Evolutionary conservation across 2,329 filamentous ascomycete genomes (phyloP), one percentile per base, ranked within the genome.

Genomic region (Cladosporium sp.): DNA sequence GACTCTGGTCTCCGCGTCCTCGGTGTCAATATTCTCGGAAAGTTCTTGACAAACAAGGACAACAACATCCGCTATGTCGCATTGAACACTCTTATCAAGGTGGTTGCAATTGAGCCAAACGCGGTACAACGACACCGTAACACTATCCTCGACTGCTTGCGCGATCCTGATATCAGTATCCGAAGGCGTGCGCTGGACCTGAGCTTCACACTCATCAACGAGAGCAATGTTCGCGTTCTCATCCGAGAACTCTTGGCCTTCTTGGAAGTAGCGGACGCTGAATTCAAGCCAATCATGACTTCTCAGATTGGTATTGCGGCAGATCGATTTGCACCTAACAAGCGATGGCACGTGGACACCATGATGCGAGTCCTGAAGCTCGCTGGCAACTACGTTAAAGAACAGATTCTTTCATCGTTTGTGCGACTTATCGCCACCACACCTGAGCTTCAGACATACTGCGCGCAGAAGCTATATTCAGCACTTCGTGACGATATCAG

Each of bases 21-120:
- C 25, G 94, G 94, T 69, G 94, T 99, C 67, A 99, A 99, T 72
- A 99, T 99, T 65, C 84, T 99, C 22, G 94, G 95, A 72, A 99
- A 97, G 73, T 99, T 99, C 77, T 78, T 99, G 62, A 88, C 92
- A n/a, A 99, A 99, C 79, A 88, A 93, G 67, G 94, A 99, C 76
- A 99, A 99, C 81, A 99, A 99, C 72, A 99, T 99, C 69, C 88
- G 94, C 74, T 99, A 99, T 71, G 94, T 99, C 54, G 94, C 94
- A 17, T 81, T 99, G 54, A 99, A 99, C 75, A 99, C 94, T 0
- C 80, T 99, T 51, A 95, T 97, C 77, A 97, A 97, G 76, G 94
- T 99, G 17, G 94, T 99, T 49, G 94, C 94, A 3, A 92, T 99
- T 51, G 94, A 99, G 73, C 94, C 94, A 14, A 97, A 97, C 72